phyloP scores from a whole-genome alignment of 1,139 yeast genomes.

The Zhuliangozyma blackwelliae region DNA sequence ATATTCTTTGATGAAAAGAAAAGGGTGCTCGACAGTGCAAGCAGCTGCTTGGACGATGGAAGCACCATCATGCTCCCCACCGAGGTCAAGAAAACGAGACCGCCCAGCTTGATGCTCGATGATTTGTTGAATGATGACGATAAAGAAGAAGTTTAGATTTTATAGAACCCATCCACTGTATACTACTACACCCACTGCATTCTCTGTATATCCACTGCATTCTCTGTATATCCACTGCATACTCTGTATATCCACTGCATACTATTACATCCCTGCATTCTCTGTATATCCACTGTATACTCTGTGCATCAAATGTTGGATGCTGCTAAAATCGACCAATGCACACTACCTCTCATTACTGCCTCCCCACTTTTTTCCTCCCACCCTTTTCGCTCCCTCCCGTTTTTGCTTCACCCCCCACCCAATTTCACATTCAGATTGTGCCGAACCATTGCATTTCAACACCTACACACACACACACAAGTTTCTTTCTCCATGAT shows the following conservation, averaged over 20 bases:
- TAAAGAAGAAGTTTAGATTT: neutral
- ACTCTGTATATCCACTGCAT: no score
- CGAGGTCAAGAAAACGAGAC: conserved; percentile 12
- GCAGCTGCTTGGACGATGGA: neutral
- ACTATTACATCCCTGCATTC: no score
- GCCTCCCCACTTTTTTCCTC: neutral
- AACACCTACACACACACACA: neutral
- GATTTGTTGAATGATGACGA: conserved; percentile 15
- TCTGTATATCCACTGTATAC: no score
- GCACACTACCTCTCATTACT: no score
- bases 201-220: no score
- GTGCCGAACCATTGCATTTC: no score
- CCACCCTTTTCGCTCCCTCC: neutral
- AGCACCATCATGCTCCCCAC: conserved; percentile 1
- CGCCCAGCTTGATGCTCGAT: conserved; percentile 31
- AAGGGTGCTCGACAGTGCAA: neutral
- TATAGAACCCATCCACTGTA: no score
- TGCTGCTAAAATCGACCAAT: no score
- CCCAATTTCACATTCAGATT: no score
- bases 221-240: no score
- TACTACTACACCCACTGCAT: no score
- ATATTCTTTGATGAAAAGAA: neutral
- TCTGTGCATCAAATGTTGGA: no score
- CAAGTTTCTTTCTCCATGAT: conserved; percentile 1
- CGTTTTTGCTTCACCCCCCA: neutral